Evolutionary conservation across 2,329 filamentous ascomycete species (phyloP), one percentile per base, ranked within the genome.

Genomic region (Ophiostoma sp.): DNA sequence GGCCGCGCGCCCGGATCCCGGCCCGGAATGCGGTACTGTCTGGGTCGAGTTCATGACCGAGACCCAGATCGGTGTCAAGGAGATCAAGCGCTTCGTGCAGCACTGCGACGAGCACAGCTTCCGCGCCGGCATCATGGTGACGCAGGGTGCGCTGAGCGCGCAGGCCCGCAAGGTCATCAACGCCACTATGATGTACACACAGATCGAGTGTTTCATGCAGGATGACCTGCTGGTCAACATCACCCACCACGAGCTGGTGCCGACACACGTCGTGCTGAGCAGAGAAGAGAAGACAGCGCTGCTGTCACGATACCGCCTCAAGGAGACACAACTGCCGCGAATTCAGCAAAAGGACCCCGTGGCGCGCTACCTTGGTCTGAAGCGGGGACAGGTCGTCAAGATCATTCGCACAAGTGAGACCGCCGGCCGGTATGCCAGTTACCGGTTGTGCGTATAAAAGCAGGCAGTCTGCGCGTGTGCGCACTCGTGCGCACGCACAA

Each of bases 211-310:
- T 77, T 99, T 99, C 82, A 87, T 94, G 74, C 95, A 98, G 83
- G 90, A 95, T 78, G 95, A 99, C 80, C 80, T 99, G 74, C 84
- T 98, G 70, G 93, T 99, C 79, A 99, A 99, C 81, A 98, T 99
- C 79, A 98, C 94, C 70, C 91, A 93, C 78, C 95, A 99, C 81
- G 94, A 98, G 80, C 85, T 99, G 68, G 95, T 99, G 42, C 95
- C 95, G 62, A 93, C 91, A 77, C 95, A 99, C 77, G 89, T 98
- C 49, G 81, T 98, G 70, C 86, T 99, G 68, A 96, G 92, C 75
- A 85, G 88, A 63, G 92, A 96, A 75, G 95, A 99, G 83, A 97
- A 97, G 85, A 81, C 81, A 64, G 89, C 90, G 49, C 81, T 99
- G 75, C 83, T 99, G 70, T 88, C 93, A 80, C 85, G 95, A 71